A percentile compares a stretch with the other conserved stretches of the same genome.
These are phyloP conservation scores for Venturia asperata DNA, from an alignment of 2,329 filamentous ascomycete species.

Conservation along the genomic window DNA sequence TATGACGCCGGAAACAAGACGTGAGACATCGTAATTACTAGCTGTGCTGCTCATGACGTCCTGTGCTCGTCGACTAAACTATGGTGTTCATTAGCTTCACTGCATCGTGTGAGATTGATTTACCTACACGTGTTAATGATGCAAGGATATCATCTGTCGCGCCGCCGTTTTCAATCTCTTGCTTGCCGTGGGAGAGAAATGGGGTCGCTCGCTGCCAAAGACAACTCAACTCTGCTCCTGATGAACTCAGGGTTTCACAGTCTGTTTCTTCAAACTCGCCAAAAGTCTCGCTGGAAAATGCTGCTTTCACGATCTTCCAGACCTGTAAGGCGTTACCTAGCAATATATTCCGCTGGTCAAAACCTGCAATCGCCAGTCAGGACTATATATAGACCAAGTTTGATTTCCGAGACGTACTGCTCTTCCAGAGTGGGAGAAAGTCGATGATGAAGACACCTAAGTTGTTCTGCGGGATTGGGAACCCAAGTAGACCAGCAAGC, in stretches of 20 bases:
- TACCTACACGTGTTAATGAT: neutral
- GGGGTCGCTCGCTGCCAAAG: constrained; percentile 49
- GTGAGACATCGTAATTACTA: constrained; percentile 77
- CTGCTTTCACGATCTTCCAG: constrained; percentile 64
- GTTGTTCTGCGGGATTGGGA: constrained; percentile 85
- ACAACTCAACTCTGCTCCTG: constrained; percentile 51
- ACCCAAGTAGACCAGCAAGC: constrained; percentile 74
- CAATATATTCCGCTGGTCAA: constrained; percentile 60
- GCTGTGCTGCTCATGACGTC: constrained; percentile 78
- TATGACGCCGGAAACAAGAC: constrained; percentile 45
- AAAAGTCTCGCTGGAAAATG: constrained; percentile 55
- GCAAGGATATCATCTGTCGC: neutral
- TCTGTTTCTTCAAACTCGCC: constrained; percentile 25
- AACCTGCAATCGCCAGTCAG: constrained; percentile 25
- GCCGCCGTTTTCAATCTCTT: constrained; percentile 26
- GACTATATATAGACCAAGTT: neutral
- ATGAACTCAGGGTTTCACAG: constrained; percentile 23
- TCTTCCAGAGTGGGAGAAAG: constrained; percentile 69
- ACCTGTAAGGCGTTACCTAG: constrained; percentile 76
- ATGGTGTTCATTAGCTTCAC: neutral
- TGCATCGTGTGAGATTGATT: neutral
- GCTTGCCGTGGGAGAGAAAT: constrained; percentile 22
- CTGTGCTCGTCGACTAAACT: constrained; percentile 68
- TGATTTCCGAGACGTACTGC: constrained; percentile 40
- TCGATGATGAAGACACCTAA: constrained; percentile 77